These are phyloP conservation scores for Ogataea trehaloabstinens DNA, from an alignment of 805 yeast genomes.

Conservation along the genomic window DNA sequence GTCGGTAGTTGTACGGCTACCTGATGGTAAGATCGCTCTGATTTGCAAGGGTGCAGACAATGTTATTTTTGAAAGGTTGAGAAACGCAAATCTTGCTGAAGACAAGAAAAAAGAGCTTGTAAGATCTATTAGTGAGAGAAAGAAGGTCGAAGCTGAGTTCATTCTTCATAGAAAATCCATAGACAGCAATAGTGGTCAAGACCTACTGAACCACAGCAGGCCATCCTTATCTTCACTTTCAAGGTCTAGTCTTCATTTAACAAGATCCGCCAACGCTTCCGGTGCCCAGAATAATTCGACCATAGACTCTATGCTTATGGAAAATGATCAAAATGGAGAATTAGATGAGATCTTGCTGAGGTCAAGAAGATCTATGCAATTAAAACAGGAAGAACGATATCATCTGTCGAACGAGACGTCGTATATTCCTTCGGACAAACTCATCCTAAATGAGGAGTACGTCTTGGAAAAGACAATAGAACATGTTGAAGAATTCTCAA, in stretches of 20 bases:
- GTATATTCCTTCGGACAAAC: constrained; percentile 51
- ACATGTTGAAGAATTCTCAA: constrained; percentile 90
- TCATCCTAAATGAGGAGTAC: constrained; percentile 70
- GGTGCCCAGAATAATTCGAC: not conserved
- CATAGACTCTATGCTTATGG: constrained; percentile 28
- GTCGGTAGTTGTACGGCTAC: constrained; percentile 81
- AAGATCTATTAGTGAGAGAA: constrained; percentile 56
- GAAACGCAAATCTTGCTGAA: constrained; percentile 55
- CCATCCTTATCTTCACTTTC: constrained; percentile 26
- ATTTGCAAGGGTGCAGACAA: constrained; percentile 97
- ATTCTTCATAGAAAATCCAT: constrained; percentile 56
- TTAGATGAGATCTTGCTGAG: constrained; percentile 50
- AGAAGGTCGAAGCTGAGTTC: constrained; percentile 72
- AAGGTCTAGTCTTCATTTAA: constrained; percentile 28
- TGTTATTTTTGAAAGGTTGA: constrained; percentile 73
- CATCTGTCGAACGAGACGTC: constrained; percentile 27
- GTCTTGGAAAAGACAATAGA: constrained; percentile 80
- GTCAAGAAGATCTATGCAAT: constrained; percentile 57
- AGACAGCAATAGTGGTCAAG: constrained; percentile 25
- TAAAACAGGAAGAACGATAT: constrained; percentile 58
- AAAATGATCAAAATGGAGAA: constrained; percentile 47
- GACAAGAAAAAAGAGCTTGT: constrained; percentile 65
- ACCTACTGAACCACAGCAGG: constrained; percentile 27
- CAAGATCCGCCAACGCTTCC: constrained; percentile 21
- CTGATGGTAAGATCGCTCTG: constrained; percentile 70